These are phyloP conservation scores for Penicillium olsonii DNA, from an alignment of 2,329 filamentous ascomycete species.

Conservation along the genomic window DNA sequence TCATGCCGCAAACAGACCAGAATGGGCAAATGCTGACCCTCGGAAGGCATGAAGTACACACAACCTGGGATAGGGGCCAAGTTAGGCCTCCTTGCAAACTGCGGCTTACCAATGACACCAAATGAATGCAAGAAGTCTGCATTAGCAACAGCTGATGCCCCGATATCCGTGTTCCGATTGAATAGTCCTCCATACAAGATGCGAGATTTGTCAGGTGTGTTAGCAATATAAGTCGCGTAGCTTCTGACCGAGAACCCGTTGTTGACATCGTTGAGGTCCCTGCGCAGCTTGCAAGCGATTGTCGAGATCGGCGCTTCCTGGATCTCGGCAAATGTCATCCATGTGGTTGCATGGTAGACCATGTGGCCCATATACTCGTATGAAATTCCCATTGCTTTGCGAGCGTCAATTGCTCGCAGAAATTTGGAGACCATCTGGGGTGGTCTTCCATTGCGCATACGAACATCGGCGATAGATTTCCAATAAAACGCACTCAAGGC, in stretches of 20 bases:
- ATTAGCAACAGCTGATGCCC: neutral
- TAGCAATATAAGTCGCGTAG: constrained; percentile 20
- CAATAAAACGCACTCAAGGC: constrained; percentile 23
- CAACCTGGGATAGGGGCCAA: neutral
- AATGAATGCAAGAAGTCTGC: neutral
- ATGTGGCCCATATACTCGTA: constrained; percentile 24
- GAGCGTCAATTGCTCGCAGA: constrained; percentile 22
- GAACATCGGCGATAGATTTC: constrained; percentile 14
- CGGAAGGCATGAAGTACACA: neutral
- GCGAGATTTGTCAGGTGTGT: constrained; percentile 12
- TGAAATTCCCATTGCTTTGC: constrained; percentile 15
- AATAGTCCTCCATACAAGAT: constrained; percentile 19
- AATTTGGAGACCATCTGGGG: constrained; percentile 9
- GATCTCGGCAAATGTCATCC: constrained; percentile 1
- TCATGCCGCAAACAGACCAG: neutral
- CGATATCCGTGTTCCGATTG: constrained; percentile 1
- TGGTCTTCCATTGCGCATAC: neutral
- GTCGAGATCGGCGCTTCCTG: constrained; percentile 1
- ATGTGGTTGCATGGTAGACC: constrained; percentile 14
- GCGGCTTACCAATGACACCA: neutral
- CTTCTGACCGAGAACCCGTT: constrained; percentile 12
- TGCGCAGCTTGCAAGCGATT: constrained; percentile 2
- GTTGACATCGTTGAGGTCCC: neutral
- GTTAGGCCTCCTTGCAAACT: neutral
- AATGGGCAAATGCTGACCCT: neutral